Conservation (phyloP, 192 early-diverging fungal genomes). For the Coemansia sp. region DNA sequence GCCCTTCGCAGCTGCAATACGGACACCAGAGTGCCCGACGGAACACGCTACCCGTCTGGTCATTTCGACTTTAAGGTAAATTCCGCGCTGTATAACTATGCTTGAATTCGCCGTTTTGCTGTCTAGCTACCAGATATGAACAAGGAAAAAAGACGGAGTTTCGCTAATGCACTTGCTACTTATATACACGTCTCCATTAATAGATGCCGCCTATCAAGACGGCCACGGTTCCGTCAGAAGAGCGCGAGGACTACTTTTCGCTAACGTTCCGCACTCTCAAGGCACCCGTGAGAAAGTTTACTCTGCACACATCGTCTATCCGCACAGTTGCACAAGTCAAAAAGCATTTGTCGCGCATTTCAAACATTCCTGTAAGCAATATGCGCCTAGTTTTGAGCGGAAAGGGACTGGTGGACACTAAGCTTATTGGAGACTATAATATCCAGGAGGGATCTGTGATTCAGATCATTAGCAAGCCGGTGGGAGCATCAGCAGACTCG, state of each 20-base stretch:
- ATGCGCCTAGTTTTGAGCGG: conserved; percentile 40
- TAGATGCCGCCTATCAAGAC: conserved; percentile 36
- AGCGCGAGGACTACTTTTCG: conserved; percentile 37
- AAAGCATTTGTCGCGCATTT: conserved; percentile 29
- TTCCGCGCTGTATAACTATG: neutral
- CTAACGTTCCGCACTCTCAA: conserved; percentile 43
- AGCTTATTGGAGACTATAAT: conserved; percentile 46
- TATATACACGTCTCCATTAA: neutral
- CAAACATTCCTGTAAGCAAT: conserved; percentile 21
- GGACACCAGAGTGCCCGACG: conserved; percentile 26
- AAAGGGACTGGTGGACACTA: conserved; percentile 42
- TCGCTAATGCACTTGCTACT: neutral
- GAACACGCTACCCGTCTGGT: conserved; percentile 26
- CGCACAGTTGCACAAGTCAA: conserved; percentile 45
- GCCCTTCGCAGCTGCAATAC: conserved; percentile 10
- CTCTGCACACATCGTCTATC: conserved; percentile 37
- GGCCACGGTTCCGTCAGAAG: conserved; percentile 12
- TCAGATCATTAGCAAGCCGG: conserved; percentile 39
- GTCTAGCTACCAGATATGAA: too few relatives aligned
- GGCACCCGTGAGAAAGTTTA: conserved; percentile 44
- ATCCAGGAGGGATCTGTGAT: conserved; percentile 32
- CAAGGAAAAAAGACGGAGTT: neutral
- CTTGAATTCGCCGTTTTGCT: too few relatives aligned
- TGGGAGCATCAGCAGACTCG: conserved; percentile 3
- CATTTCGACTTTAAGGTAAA: conserved; percentile 39